Percentiles rank a stretch among this genome's conserved stretches.
Evolutionary conservation across 495 filamentous ascomycete species (phyloP).

Genomic region (Lophiostoma macrostomum): DNA sequence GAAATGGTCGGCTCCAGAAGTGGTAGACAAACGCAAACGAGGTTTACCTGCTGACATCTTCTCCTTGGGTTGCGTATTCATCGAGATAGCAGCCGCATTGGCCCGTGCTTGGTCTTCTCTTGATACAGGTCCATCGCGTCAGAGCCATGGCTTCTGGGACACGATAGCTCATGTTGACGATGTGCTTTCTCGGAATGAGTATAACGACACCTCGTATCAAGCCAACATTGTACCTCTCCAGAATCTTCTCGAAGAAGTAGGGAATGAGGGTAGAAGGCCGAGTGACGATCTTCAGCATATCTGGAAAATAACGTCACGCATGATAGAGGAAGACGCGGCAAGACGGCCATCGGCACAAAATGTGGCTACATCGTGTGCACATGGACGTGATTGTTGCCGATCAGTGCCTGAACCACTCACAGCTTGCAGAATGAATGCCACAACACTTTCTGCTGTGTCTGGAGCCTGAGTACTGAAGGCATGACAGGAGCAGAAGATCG

Average conservation of each 20-base stretch:
- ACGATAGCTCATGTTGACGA: neutral
- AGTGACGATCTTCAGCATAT: too few relatives aligned
- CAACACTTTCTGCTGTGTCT: too few relatives aligned
- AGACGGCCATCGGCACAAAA: too few relatives aligned
- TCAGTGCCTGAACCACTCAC: too few relatives aligned
- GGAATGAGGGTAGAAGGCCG: too few relatives aligned
- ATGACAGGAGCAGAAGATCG: too few relatives aligned
- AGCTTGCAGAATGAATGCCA: too few relatives aligned
- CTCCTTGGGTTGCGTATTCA: constrained; percentile 27
- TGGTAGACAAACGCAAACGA: constrained; percentile 12
- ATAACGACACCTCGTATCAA: constrained; percentile 9
- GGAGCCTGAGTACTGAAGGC: too few relatives aligned
- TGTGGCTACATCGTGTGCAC: too few relatives aligned
- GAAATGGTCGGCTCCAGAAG: constrained; percentile 24
- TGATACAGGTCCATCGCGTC: neutral
- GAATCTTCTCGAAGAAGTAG: neutral
- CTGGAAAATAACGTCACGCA: too few relatives aligned
- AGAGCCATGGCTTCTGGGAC: neutral
- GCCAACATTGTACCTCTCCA: neutral
- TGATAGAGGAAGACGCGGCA: too few relatives aligned
- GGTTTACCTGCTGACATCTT: constrained; percentile 23
- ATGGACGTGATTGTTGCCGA: too few relatives aligned
- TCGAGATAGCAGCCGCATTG: constrained; percentile 10
- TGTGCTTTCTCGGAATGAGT: neutral
- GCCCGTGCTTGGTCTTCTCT: neutral